These are phyloP conservation scores for Suillus hirtellus DNA, from an alignment of 768 basidiomycete species.

Conservation along the genomic window DNA sequence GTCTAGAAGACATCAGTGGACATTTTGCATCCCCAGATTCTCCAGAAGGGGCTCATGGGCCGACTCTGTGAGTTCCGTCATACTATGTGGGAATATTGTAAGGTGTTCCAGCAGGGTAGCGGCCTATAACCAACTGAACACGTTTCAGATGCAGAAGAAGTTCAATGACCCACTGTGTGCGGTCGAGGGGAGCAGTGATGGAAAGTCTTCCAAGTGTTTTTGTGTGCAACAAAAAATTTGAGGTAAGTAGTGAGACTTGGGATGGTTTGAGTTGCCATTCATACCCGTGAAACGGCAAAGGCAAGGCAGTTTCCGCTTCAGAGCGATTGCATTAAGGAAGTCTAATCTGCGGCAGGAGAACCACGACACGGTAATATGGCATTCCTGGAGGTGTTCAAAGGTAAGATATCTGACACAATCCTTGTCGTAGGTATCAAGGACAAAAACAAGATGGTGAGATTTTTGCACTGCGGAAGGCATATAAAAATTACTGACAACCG, in stretches of 20 bases:
- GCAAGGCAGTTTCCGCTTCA: not conserved
- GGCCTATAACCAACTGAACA: slow-evolving; percentile 5
- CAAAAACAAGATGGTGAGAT: slow-evolving; percentile 5
- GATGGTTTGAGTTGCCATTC: not conserved
- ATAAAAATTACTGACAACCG: not conserved
- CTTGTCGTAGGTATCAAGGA: not conserved
- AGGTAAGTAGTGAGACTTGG: not conserved
- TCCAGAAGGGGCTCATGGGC: not conserved
- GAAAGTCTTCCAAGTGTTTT: slow-evolving; percentile 2
- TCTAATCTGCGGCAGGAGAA: not conserved
- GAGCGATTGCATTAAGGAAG: not conserved
- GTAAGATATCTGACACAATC: not conserved
- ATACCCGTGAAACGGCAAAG: not conserved
- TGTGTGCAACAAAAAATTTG: slow-evolving; percentile 3
- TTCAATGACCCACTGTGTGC: no score
- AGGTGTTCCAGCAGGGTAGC: slow-evolving; percentile 12
- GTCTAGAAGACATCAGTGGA: not conserved
- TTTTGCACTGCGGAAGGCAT: slow-evolving; percentile 1
- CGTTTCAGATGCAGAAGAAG: not conserved
- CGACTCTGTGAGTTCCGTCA: not conserved
- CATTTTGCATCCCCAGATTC: not conserved
- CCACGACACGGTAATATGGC: slow-evolving; percentile 1
- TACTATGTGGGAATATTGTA: not conserved
- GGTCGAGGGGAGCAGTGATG: not conserved
- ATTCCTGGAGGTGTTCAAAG: slow-evolving; percentile 1